phyloP scores from a whole-genome alignment of 2,329 filamentous ascomycete species.

The Cercospora janseana region DNA sequence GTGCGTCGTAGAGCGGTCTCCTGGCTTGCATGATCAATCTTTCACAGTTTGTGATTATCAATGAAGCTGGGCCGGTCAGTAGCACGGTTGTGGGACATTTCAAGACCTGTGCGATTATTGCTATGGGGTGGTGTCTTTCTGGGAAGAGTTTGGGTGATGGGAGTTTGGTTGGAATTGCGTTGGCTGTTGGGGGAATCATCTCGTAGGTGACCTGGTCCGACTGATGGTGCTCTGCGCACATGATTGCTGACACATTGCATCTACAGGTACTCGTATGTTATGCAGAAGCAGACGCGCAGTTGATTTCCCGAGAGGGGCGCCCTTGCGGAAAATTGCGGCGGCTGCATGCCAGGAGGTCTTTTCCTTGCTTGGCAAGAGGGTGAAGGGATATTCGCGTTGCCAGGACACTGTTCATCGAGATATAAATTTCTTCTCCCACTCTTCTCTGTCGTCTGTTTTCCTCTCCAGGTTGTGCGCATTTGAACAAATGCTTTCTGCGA shows the following conservation, averaged over 20 bases:
- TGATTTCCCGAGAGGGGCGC: conserved; percentile 4
- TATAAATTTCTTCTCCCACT: too few relatives aligned
- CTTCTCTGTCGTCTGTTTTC: neutral
- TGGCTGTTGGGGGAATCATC: conserved; percentile 37
- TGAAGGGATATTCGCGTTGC: too few relatives aligned
- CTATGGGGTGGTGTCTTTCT: conserved; percentile 35
- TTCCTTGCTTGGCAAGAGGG: neutral
- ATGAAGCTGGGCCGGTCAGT: conserved; percentile 35
- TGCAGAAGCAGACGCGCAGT: conserved; percentile 20
- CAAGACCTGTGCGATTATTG: conserved; percentile 38
- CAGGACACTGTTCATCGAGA: neutral
- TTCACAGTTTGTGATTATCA: conserved; percentile 39
- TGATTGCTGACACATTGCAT: neutral
- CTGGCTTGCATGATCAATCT: conserved; percentile 64
- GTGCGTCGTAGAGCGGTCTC: conserved; percentile 56
- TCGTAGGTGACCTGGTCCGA: conserved; percentile 27
- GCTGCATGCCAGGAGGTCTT: neutral
- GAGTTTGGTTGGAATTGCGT: conserved; percentile 33
- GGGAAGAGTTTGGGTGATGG: conserved; percentile 30
- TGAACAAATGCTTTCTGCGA: conserved; percentile 8
- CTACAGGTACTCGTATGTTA: conserved; percentile 27
- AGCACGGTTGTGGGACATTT: conserved; percentile 39
- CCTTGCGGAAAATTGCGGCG: neutral
- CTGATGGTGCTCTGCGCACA: conserved; percentile 4
- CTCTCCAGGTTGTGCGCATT: neutral